Percentiles rank a stretch among this genome's conserved stretches.
phyloP scores from a whole-genome alignment of 2,329 filamentous ascomycete species.

The Zarea fungicola region DNA sequence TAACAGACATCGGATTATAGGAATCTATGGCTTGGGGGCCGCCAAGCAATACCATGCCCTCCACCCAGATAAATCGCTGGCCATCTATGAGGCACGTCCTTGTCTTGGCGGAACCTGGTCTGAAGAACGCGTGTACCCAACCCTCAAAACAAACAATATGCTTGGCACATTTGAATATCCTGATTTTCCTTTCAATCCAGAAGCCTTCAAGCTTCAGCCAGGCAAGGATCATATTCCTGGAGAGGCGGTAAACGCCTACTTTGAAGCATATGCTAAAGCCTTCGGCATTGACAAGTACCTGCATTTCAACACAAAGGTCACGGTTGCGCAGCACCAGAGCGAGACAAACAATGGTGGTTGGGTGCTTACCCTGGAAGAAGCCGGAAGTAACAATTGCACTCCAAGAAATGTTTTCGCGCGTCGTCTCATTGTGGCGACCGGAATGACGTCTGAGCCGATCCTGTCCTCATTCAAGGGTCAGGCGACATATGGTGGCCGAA shows the following conservation, averaged over 20 bases:
- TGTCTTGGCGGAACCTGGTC: slow-evolving; percentile 68
- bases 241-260: slow-evolving; percentile 41
- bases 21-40: slow-evolving; percentile 52
- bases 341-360: slow-evolving; percentile 33
- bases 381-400: slow-evolving; percentile 10
- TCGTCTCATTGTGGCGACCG: slow-evolving; percentile 51
- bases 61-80: slow-evolving; percentile 51
- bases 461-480: slow-evolving; percentile 43
- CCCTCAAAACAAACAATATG: slow-evolving; percentile 69
- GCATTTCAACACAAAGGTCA: slow-evolving; percentile 34
- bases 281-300: slow-evolving; percentile 38
- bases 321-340: slow-evolving; percentile 36
- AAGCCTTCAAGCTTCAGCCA: slow-evolving; percentile 42
- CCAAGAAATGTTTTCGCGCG: slow-evolving; percentile 30
- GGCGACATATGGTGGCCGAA: slow-evolving; percentile 37
- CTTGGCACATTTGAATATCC: slow-evolving; percentile 67
- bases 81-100: slow-evolving; percentile 51
- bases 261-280: slow-evolving; percentile 38
- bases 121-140: slow-evolving; percentile 59
- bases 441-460: slow-evolving; percentile 44
- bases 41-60: slow-evolving; percentile 58
- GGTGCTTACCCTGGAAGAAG: slow-evolving; percentile 29
- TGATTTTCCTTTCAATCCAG: slow-evolving; percentile 64
- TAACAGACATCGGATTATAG: slow-evolving; percentile 20
- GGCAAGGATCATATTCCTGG: slow-evolving; percentile 45